These are phyloP conservation scores for Verticillium klebahnii DNA, from an alignment of 2,329 filamentous ascomycete species.

Conservation along the genomic window DNA sequence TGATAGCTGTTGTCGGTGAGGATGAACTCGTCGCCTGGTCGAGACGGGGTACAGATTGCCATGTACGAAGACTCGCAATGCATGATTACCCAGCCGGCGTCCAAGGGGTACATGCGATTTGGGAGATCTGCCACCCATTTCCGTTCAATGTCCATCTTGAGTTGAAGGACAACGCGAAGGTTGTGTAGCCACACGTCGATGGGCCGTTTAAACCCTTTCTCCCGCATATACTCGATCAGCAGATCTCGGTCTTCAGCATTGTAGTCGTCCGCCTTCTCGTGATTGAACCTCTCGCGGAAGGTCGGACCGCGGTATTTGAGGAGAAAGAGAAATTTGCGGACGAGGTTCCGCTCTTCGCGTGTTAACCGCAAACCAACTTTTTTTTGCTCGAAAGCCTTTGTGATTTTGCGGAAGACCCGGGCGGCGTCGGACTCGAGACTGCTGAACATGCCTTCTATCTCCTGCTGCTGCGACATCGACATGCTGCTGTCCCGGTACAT, in stretches of 20 bases:
- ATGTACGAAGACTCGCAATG: constrained; percentile 19
- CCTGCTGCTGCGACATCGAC: constrained; percentile 13
- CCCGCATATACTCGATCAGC: constrained; percentile 18
- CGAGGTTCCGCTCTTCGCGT: constrained; percentile 20
- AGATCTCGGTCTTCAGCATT: constrained; percentile 15
- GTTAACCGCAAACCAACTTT: constrained; percentile 9
- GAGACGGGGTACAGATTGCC: constrained; percentile 21
- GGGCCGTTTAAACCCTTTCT: constrained; percentile 15
- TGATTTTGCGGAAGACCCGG: constrained; percentile 13
- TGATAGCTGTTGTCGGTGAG: constrained; percentile 18
- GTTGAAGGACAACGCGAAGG: constrained; percentile 14
- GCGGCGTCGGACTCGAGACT: constrained; percentile 15
- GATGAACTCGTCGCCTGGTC: constrained; percentile 15
- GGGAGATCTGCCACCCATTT: constrained; percentile 15
- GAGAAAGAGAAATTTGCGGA: constrained; percentile 41
- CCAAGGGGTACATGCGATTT: constrained; percentile 15
- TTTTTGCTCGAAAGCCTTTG: constrained; percentile 11
- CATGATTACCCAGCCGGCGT: constrained; percentile 19
- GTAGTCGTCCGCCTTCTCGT: constrained; percentile 27
- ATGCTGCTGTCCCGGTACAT: constrained; percentile 19
- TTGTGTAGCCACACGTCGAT: constrained; percentile 23
- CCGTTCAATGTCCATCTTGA: background rate
- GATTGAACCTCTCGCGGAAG: constrained; percentile 29
- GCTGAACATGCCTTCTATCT: constrained; percentile 19
- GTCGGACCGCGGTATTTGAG: constrained; percentile 35